Evolutionary conservation across 345 rosid genomes (phyloP).

Genomic region (Lepidium didymum): DNA sequence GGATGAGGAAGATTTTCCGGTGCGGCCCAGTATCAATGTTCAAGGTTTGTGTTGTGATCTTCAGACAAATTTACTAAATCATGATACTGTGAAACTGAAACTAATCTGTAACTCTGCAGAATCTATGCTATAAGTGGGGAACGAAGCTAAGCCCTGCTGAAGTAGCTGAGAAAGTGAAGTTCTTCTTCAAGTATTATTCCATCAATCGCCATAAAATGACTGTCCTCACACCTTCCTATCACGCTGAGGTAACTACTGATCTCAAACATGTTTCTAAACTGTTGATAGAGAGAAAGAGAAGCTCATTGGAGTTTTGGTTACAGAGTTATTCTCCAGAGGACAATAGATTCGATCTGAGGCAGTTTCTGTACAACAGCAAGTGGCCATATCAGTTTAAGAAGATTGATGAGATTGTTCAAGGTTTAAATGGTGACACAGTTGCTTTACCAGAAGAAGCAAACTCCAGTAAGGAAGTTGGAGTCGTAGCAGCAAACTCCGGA

Average conservation of each 20-base stretch:
- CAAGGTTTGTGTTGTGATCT: conserved; percentile 38
- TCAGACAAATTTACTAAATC: neutral
- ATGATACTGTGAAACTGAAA: conserved; percentile 2
- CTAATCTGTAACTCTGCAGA: conserved; percentile 40
- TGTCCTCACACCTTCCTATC: conserved; percentile 85
- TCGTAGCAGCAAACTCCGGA: conserved; percentile 57
- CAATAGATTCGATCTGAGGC: conserved; percentile 84
- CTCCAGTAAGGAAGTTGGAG: conserved; percentile 39
- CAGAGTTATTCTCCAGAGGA: conserved; percentile 98
- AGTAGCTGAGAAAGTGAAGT: conserved; percentile 87
- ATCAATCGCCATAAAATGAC: conserved; percentile 97
- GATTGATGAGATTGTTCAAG: conserved; percentile 72
- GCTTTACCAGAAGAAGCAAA: conserved; percentile 30
- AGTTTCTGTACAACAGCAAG: conserved; percentile 71
- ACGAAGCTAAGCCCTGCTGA: conserved; percentile 64
- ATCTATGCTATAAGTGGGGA: conserved; percentile 93
- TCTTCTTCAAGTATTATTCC: conserved; percentile 92
- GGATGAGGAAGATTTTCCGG: conserved; percentile 67
- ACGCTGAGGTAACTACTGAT: conserved; percentile 69
- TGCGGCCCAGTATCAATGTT: conserved; percentile 99
- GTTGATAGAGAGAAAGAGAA: neutral
- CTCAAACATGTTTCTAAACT: neutral
- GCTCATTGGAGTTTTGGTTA: neutral
- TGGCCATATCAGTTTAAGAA: conserved; percentile 87
- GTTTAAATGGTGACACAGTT: conserved; percentile 49